A percentile compares a stretch with the other conserved stretches of the same genome.
These are phyloP conservation scores for Teunomyces stri DNA, from an alignment of 805 yeast species.

Conservation along the genomic window DNA sequence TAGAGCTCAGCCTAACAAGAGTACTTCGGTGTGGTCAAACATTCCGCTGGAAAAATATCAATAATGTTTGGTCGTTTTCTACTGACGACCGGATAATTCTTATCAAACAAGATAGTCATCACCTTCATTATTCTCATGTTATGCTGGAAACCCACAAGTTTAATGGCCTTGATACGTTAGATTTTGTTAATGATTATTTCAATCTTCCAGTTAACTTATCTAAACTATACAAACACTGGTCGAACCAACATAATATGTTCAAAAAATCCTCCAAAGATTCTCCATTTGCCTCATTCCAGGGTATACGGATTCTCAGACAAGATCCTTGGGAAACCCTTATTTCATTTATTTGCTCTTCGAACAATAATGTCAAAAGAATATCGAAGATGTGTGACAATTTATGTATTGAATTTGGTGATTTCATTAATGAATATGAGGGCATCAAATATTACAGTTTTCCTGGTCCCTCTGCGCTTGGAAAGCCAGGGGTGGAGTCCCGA, in stretches of 20 bases:
- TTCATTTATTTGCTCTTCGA: constrained; percentile 92
- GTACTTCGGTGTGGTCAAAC: constrained; percentile 86
- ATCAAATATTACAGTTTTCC: constrained; percentile 73
- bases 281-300: constrained; percentile 47
- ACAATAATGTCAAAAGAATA: constrained; percentile 90
- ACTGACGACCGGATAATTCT: constrained; percentile 58
- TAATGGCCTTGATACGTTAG: constrained; percentile 1
- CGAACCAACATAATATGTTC: constrained; percentile 40
- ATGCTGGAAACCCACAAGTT: constrained; percentile 15
- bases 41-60: constrained; percentile 70
- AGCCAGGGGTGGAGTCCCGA: constrained; percentile 36
- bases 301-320: constrained; percentile 83
- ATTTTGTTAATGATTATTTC: constrained; percentile 64
- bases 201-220: constrained; percentile 56
- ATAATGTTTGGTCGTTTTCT: constrained; percentile 66
- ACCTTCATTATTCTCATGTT: constrained; percentile 51
- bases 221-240: constrained; percentile 63
- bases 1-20: constrained; percentile 57
- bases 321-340: constrained; percentile 96
- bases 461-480: constrained; percentile 47
- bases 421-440: constrained; percentile 52
- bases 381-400: constrained; percentile 87
- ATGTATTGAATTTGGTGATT: constrained; percentile 66
- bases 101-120: constrained; percentile 54
- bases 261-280: constrained; percentile 10